Percentiles rank a stretch among this genome's conserved stretches.
phyloP scores from a whole-genome alignment of 306 rosid genomes.

The Castanea mollissima region DNA sequence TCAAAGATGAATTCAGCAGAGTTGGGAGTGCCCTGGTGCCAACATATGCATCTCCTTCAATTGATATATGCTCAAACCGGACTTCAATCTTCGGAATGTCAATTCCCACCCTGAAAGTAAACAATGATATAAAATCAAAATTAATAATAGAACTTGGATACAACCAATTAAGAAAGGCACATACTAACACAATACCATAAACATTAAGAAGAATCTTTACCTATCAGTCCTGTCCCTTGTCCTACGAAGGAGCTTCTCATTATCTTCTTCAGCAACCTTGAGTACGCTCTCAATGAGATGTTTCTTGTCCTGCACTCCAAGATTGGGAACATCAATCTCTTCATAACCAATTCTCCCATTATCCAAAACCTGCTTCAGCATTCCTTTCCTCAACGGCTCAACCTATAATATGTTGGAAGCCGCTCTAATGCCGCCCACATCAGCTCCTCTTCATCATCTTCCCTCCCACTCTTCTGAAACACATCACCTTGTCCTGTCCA shows the following conservation, averaged over 20 bases:
- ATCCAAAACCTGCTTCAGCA: constrained; percentile 52
- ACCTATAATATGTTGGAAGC: constrained; percentile 78
- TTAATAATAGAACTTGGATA: too few relatives aligned
- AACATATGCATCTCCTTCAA: too few relatives aligned
- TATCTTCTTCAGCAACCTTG: constrained; percentile 58
- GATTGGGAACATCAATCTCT: constrained; percentile 57
- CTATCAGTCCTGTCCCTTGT: too few relatives aligned
- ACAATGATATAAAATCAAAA: too few relatives aligned
- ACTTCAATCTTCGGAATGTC: too few relatives aligned
- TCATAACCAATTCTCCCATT: constrained; percentile 44
- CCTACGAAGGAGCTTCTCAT: constrained; percentile 57
- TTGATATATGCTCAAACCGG: too few relatives aligned
- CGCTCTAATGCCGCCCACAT: constrained; percentile 85
- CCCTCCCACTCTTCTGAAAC: constrained; percentile 38
- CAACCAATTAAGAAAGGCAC: too few relatives aligned
- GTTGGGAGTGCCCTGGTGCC: constrained; percentile 64
- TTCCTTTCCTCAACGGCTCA: constrained; percentile 40
- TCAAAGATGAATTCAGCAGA: constrained; percentile 49
- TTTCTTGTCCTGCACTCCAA: constrained; percentile 49
- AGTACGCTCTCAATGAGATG: constrained; percentile 50
- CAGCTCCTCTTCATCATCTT: constrained; percentile 64
- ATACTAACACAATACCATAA: too few relatives aligned
- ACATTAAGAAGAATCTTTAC: too few relatives aligned
- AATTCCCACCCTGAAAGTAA: too few relatives aligned
- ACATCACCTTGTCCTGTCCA: constrained; percentile 15